Conservation (phyloP, 2,329 filamentous ascomycete genomes). For the Fusarium subglutinans region DNA sequence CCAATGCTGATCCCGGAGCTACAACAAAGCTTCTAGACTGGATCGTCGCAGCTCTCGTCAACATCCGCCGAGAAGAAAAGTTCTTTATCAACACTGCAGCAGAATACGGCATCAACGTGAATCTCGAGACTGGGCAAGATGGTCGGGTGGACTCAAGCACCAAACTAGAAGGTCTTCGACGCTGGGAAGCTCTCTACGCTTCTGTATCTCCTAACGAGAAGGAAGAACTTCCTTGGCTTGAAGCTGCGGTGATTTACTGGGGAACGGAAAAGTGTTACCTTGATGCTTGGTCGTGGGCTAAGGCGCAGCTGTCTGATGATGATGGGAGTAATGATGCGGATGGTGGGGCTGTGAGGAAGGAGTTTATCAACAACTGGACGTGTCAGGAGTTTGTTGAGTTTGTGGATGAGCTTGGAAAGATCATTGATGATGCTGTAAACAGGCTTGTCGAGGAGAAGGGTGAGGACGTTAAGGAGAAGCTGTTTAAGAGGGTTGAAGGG, state of each 20-base stretch:
- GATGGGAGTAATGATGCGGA: slow-evolving; percentile 61
- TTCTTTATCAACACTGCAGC: slow-evolving; percentile 73
- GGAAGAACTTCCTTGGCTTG: slow-evolving; percentile 60
- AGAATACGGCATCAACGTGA: slow-evolving; percentile 66
- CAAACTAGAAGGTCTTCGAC: slow-evolving; percentile 52
- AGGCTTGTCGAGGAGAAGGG: slow-evolving; percentile 50
- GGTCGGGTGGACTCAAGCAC: slow-evolving; percentile 41
- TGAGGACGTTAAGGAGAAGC: slow-evolving; percentile 41
- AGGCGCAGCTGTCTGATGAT: slow-evolving; percentile 45
- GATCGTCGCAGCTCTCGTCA: slow-evolving; percentile 71
- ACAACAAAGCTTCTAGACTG: slow-evolving; percentile 69
- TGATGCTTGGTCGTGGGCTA: slow-evolving; percentile 66
- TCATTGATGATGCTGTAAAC: slow-evolving; percentile 64
- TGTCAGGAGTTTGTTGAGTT: slow-evolving; percentile 68
- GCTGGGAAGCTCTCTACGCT: slow-evolving; percentile 61
- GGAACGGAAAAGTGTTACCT: slow-evolving; percentile 76
- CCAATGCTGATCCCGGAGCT: slow-evolving; percentile 39
- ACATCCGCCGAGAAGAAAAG: slow-evolving; percentile 71
- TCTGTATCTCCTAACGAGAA: slow-evolving; percentile 59
- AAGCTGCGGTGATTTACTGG: slow-evolving; percentile 79
- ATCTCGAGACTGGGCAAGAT: slow-evolving; percentile 40
- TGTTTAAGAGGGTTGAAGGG: slow-evolving; percentile 52
- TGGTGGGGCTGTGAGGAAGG: slow-evolving; percentile 69
- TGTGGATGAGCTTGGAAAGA: slow-evolving; percentile 62
- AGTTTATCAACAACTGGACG: slow-evolving; percentile 77